phyloP scores from a whole-genome alignment of 768 basidiomycete species.

The Suillus spraguei region DNA sequence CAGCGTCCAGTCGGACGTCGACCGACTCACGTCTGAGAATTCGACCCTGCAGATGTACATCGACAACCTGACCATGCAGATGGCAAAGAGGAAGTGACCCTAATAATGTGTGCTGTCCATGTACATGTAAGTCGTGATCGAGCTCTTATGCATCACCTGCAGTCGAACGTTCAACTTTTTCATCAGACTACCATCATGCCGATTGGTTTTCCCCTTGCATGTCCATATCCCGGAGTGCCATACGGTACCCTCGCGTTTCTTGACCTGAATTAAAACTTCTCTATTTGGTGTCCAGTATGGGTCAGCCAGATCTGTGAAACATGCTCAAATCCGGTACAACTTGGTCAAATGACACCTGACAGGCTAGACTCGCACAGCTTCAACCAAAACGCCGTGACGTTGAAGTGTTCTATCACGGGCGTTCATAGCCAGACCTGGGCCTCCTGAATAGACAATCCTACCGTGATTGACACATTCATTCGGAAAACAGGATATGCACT shows the following conservation, averaged over 20 bases:
- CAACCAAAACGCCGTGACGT: background rate
- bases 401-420: background rate
- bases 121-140: background rate
- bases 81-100: slow-evolving; percentile 72
- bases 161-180: background rate
- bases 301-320: background rate
- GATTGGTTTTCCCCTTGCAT: background rate
- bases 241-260: background rate
- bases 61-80: slow-evolving; percentile 85
- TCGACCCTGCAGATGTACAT: slow-evolving; percentile 88
- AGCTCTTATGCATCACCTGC: background rate
- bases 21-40: slow-evolving; percentile 78
- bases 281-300: background rate
- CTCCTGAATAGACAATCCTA: background rate
- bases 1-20: slow-evolving; percentile 74
- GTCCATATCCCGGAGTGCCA: background rate
- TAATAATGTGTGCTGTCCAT: background rate
- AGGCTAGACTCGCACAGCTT: background rate
- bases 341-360: background rate
- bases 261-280: background rate
- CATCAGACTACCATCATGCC: background rate
- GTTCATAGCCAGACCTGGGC: background rate
- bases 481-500: background rate
- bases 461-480: slow-evolving; percentile 1
- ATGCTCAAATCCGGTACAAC: background rate